Conservation (phyloP, 805 yeast species). For the Ogataea nakhonphanomensis region DNA sequence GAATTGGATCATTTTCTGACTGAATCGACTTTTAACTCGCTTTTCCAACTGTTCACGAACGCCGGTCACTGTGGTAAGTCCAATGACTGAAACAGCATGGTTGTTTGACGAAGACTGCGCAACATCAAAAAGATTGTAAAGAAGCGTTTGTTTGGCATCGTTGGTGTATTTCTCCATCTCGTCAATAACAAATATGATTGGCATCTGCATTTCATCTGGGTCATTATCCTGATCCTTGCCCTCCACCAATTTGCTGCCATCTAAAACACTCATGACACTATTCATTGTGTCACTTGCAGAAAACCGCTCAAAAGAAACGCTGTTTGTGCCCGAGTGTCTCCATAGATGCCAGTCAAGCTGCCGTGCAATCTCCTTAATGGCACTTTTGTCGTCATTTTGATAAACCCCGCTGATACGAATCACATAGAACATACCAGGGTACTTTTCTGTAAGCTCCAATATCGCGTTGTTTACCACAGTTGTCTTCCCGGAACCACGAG, state of each 20-base stretch:
- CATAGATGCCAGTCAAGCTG: constrained; percentile 56
- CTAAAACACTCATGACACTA: constrained; percentile 52
- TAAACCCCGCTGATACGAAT: constrained; percentile 66
- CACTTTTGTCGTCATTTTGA: constrained; percentile 72
- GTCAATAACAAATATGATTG: constrained; percentile 77
- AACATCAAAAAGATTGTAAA: constrained; percentile 85
- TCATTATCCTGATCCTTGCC: constrained; percentile 7
- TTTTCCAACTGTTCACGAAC: constrained; percentile 83
- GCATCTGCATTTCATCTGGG: constrained; percentile 34
- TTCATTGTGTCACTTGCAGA: constrained; percentile 54
- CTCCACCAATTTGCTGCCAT: constrained; percentile 30
- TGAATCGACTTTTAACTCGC: constrained; percentile 84
- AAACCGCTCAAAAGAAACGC: constrained; percentile 15
- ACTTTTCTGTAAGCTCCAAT: constrained; percentile 36
- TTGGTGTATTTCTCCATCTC: constrained; percentile 79
- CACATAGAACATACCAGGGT: constrained; percentile 52
- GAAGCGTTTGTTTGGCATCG: constrained; percentile 71
- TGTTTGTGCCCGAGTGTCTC: constrained; percentile 12
- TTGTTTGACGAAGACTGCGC: constrained; percentile 48
- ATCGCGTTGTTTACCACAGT: constrained; percentile 58
- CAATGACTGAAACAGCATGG: constrained; percentile 77
- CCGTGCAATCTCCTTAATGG: constrained; percentile 80
- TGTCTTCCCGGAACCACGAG: constrained; percentile 75
- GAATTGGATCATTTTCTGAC: constrained; percentile 68
- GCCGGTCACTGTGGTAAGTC: constrained; percentile 71